Evolutionary conservation across 371 early-diverging fungal species (phyloP), one percentile per base, ranked within the genome.

Genomic region (Mucor lusitanicus): DNA sequence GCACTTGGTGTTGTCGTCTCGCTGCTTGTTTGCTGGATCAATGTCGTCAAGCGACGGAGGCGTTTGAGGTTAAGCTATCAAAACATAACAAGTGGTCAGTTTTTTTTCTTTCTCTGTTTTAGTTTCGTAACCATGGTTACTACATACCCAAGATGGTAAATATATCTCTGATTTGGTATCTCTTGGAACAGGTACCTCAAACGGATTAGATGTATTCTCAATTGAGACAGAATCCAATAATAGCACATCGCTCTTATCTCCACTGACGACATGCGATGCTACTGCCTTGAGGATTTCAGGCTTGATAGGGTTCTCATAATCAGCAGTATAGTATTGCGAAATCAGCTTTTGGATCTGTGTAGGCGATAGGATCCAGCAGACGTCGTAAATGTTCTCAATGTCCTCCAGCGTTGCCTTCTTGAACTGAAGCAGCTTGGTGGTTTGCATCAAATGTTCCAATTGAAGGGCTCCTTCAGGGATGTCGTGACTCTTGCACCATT

Each of bases 311-410:
- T 93, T 94, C 80, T 93, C 92, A 72, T 92, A 93, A 69, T 93
- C 92, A 5, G 90, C 86, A 67, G 86, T 85, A 48, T 87, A 89
- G 77, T 92, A 94, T 73, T 85, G 87, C 48, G 92, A 90, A 25
- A 98, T 90, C 39, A 99, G 79, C 83, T 97, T 98, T 79, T 96
- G 95, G 74, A 98, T 94, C 78, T 98, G 98, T 1, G 94, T 91
- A 3, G 95, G 92, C 66, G 94, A 96, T 58, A 99, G 84, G 74
- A 96, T 85, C 89, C 94, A 95, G 81, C 97, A 98, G 39, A 96
- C 94, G 70, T 97, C 97, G 64, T 95, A 96, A 65, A 98, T 93
- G 55, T 94, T 93, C 67, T 97, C 96, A 58, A 97, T 91, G 72
- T 98, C 97, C 66, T 92, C 90, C 61, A 92, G 82, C 2, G 95